phyloP scores from a whole-genome alignment of 345 rosid genomes.

The Aquilaria yunnanensis region DNA sequence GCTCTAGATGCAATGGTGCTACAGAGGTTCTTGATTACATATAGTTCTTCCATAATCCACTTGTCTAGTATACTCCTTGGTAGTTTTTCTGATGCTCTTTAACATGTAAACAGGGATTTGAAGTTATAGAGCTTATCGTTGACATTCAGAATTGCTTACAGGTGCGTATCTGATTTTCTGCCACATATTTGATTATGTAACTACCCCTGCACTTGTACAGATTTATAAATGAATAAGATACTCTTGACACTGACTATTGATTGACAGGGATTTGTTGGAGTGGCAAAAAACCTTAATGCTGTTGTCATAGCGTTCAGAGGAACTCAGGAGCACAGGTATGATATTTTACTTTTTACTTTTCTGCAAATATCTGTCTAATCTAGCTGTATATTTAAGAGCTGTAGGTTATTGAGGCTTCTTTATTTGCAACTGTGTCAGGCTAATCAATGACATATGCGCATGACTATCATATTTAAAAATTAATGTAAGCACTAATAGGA shows the following conservation, averaged over 20 bases:
- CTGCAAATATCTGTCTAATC: slow-evolving; percentile 3
- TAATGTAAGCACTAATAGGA: no score
- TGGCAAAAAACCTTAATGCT: slow-evolving; percentile 55
- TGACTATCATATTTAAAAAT: no score
- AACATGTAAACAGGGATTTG: slow-evolving; percentile 60
- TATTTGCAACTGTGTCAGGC: no score
- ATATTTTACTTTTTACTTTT: not conserved
- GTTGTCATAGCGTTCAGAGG: slow-evolving; percentile 70
- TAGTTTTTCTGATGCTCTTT: slow-evolving; percentile 11
- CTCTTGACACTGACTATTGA: slow-evolving; percentile 7
- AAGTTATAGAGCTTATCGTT: slow-evolving; percentile 75
- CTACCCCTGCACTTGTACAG: no score
- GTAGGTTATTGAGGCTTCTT: no score
- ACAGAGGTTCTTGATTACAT: slow-evolving; percentile 40
- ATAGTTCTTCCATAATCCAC: not conserved
- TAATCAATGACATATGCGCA: no score
- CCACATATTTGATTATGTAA: not conserved
- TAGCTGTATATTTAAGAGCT: not conserved
- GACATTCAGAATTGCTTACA: slow-evolving; percentile 81
- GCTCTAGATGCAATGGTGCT: slow-evolving; percentile 71
- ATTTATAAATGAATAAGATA: not conserved
- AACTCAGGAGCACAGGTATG: slow-evolving; percentile 64
- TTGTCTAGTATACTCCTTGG: slow-evolving; percentile 4
- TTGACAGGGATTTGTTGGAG: slow-evolving; percentile 66
- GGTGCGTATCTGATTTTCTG: slow-evolving; percentile 26